These are phyloP conservation scores for Phlyctochytrium arcticum DNA, from an alignment of 192 early-diverging fungal species.

Conservation along the genomic window DNA sequence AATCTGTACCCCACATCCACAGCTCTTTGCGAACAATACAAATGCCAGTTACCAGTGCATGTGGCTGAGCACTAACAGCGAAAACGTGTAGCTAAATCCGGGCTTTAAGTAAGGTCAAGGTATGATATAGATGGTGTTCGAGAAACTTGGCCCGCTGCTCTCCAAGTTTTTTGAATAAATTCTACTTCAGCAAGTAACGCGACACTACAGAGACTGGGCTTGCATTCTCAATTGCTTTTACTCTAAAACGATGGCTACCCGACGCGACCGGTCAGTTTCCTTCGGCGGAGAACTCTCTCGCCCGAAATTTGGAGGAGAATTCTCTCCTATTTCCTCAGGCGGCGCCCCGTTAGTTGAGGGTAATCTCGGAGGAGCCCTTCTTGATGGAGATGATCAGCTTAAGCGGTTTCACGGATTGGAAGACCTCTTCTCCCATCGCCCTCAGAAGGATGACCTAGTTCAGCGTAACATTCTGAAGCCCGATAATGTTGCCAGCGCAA, in stretches of 20 bases:
- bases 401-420: conserved; percentile 2
- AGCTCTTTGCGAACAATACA: too few species aligned
- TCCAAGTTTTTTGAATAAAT: too few species aligned
- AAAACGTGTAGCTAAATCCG: too few species aligned
- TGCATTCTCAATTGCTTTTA: too few species aligned
- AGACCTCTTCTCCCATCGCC: not conserved
- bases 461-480: not conserved
- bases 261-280: not conserved
- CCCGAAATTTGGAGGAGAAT: not conserved
- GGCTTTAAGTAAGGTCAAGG: too few species aligned
- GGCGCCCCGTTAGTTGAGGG: not conserved
- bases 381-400: not conserved
- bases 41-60: too few species aligned
- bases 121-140: too few species aligned
- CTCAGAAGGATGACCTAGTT: not conserved
- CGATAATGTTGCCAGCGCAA: not conserved
- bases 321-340: not conserved
- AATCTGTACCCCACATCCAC: too few species aligned
- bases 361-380: not conserved
- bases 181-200: too few species aligned
- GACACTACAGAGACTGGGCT: too few species aligned
- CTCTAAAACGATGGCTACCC: not conserved
- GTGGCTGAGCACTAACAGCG: too few species aligned
- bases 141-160: too few species aligned
- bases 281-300: conserved; percentile 2